Percentiles rank a stretch among this genome's conserved stretches.
These are phyloP conservation scores for Pythium monospermum DNA, from an alignment of 352 stramenopile genomes.

Conservation along the genomic window DNA sequence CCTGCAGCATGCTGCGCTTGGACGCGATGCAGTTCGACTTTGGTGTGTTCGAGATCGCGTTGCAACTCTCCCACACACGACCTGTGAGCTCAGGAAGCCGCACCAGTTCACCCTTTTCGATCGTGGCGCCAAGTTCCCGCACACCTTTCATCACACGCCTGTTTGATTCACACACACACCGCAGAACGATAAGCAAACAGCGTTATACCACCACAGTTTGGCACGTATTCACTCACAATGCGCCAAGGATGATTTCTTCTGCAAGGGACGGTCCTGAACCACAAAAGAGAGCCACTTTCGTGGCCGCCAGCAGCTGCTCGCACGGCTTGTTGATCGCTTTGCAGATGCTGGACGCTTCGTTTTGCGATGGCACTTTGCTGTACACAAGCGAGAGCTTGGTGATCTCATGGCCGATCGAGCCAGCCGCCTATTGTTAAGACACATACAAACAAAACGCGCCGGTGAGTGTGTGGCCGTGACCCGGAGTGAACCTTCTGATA, in stretches of 20 bases:
- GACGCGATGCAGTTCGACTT: conserved; percentile 86
- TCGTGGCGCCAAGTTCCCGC: conserved; percentile 37
- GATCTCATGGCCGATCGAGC: conserved; percentile 69
- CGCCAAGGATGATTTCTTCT: conserved; percentile 60
- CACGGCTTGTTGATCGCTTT: conserved; percentile 70
- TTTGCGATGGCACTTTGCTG: conserved; percentile 62
- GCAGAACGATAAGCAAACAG: too few relatives aligned
- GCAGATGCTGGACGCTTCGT: conserved; percentile 74
- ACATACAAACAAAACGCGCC: too few relatives aligned
- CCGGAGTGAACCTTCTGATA: too few relatives aligned
- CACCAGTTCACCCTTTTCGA: conserved; percentile 43
- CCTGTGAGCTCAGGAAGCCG: conserved; percentile 70
- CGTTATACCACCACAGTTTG: too few relatives aligned
- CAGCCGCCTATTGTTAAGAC: conserved; percentile 41
- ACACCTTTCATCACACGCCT: conserved; percentile 79
- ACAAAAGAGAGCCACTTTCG: conserved; percentile 76
- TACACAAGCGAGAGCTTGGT: conserved; percentile 89
- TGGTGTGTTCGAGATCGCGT: conserved; percentile 43
- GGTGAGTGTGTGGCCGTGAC: too few relatives aligned
- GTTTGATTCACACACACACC: too few relatives aligned
- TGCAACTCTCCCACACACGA: conserved; percentile 77
- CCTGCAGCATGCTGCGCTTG: conserved; percentile 83
- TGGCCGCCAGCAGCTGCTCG: conserved; percentile 68
- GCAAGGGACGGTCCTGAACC: conserved; percentile 72
- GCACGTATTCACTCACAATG: conserved; percentile 43